phyloP scores from a whole-genome alignment of 352 stramenopile species.

The Globisporangium abappressorium region DNA sequence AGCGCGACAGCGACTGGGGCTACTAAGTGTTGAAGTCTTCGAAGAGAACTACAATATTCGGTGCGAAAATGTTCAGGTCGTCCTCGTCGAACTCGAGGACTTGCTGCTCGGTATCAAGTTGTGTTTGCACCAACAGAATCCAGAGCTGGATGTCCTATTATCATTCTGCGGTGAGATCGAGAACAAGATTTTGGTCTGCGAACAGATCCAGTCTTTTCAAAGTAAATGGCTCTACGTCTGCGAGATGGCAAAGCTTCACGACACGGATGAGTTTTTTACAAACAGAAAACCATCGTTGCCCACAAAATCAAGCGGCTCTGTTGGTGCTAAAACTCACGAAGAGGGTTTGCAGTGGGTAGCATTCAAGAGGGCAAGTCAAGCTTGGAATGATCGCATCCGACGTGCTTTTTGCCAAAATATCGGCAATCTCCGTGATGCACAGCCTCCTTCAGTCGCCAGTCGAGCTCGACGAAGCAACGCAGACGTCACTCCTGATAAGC shows the following conservation, averaged over 20 bases:
- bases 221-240: slow-evolving; percentile 40
- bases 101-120: slow-evolving; percentile 34
- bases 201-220: slow-evolving; percentile 41
- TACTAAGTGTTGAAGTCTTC: slow-evolving; percentile 28
- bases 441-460: background rate
- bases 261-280: slow-evolving; percentile 64
- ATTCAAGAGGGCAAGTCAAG: slow-evolving; percentile 11
- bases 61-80: slow-evolving; percentile 31
- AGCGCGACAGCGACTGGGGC: slow-evolving; percentile 25
- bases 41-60: slow-evolving; percentile 41
- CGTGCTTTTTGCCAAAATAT: slow-evolving; percentile 7
- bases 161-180: slow-evolving; percentile 31
- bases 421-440: background rate
- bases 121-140: slow-evolving; percentile 41
- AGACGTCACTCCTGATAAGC: background rate
- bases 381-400: slow-evolving; percentile 15
- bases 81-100: slow-evolving; percentile 32
- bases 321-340: slow-evolving; percentile 13
- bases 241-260: slow-evolving; percentile 48
- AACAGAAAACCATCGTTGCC: background rate
- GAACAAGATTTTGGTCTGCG: slow-evolving; percentile 28
- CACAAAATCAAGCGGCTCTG: slow-evolving; percentile 15
- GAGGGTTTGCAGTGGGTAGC: slow-evolving; percentile 16
- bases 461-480: background rate
- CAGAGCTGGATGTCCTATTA: slow-evolving; percentile 32